Evolutionary conservation across 1,139 yeast species (phyloP).

Genomic region (Zygosaccharomyces pseudobailii): DNA sequence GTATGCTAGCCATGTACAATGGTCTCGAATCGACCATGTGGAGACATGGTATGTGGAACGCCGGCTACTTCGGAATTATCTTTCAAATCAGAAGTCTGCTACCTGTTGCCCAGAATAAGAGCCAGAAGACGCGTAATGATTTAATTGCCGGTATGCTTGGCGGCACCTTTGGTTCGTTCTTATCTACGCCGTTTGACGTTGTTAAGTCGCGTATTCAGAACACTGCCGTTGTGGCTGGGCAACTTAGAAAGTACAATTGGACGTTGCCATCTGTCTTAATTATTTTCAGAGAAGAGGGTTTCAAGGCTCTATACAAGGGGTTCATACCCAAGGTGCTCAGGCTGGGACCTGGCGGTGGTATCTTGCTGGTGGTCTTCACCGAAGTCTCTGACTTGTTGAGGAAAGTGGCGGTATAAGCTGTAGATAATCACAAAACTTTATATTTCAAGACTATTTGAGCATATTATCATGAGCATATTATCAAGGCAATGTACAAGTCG

Average conservation of each 20-base stretch:
- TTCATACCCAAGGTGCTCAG: conserved; percentile 95
- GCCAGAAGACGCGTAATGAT: conserved; percentile 79
- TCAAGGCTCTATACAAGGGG: conserved; percentile 84
- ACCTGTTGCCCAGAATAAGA: conserved; percentile 67
- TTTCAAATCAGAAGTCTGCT: conserved; percentile 76
- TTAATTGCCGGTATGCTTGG: conserved; percentile 91
- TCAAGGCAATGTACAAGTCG: too few species aligned
- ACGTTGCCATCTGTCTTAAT: conserved; percentile 73
- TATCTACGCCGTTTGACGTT: conserved; percentile 97
- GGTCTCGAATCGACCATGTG: conserved; percentile 96
- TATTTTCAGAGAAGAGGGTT: conserved; percentile 86
- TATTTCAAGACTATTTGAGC: not conserved
- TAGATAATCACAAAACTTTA: conserved; percentile 1
- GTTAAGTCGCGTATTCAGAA: conserved; percentile 97
- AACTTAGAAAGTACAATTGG: conserved; percentile 80
- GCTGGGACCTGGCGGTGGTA: conserved; percentile 99
- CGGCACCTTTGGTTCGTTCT: conserved; percentile 90
- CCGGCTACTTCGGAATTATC: conserved; percentile 95
- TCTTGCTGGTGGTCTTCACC: conserved; percentile 89
- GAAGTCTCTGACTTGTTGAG: conserved; percentile 93
- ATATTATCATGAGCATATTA: too few species aligned
- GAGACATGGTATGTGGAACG: conserved; percentile 97
- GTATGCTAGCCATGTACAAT: conserved; percentile 79
- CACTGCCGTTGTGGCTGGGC: conserved; percentile 62
- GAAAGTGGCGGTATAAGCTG: conserved; percentile 25